phyloP scores from a whole-genome alignment of 148 eudicot genomes.

The Rhododendron ferrugineum region DNA sequence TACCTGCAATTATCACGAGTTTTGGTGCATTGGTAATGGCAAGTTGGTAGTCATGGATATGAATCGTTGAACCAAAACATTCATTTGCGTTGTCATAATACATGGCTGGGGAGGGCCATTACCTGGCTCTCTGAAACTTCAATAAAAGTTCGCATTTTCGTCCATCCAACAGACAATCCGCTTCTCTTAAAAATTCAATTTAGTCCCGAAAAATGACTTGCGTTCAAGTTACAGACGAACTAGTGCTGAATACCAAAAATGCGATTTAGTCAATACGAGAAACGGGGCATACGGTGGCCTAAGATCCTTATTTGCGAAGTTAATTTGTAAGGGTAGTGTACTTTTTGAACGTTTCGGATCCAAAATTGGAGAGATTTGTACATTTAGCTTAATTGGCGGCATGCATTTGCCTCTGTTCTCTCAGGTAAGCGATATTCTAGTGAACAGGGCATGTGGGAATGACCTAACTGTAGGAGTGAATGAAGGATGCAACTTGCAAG shows the following conservation, averaged over 20 bases:
- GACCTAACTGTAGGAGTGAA: conserved; percentile 15
- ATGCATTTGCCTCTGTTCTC: background rate
- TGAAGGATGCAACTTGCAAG: conserved; percentile 11
- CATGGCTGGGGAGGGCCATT: background rate
- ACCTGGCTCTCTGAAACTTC: background rate
- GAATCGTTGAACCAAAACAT: background rate
- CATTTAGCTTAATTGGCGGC: background rate
- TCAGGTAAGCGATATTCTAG: background rate
- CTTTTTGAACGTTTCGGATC: background rate
- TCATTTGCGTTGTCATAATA: background rate
- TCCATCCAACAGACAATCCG: too few relatives aligned
- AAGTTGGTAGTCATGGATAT: background rate
- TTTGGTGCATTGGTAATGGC: background rate
- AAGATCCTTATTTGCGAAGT: background rate
- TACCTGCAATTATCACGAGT: background rate
- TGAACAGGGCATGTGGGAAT: conserved; percentile 17
- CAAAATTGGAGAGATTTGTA: background rate
- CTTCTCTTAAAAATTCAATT: background rate
- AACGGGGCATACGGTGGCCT: background rate
- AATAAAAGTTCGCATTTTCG: background rate
- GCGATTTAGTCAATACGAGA: too few relatives aligned
- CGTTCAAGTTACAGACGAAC: background rate
- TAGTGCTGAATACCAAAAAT: too few relatives aligned
- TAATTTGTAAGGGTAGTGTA: background rate
- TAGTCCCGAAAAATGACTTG: background rate